A percentile compares a stretch with the other conserved stretches of the same genome.
Evolutionary conservation across 2,329 filamentous ascomycete species (phyloP).

Genomic region (Myotisia sp.): DNA sequence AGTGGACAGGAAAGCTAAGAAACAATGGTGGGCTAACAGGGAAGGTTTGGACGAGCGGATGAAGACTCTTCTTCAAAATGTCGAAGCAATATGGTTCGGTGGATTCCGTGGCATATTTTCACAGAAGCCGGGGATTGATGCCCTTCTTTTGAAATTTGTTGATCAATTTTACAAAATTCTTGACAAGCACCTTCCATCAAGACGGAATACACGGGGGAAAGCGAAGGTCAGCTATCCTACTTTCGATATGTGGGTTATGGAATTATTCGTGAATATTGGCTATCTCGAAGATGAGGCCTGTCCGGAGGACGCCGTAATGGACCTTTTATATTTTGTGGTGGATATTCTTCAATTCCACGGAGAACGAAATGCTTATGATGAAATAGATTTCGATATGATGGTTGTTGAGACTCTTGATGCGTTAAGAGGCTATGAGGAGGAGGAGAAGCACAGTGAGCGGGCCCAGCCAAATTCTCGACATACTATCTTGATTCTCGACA

Average conservation of each 20-base stretch:
- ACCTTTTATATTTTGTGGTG: conserved; percentile 88
- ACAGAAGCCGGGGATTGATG: conserved; percentile 47
- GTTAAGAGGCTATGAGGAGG: conserved; percentile 59
- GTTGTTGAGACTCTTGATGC: conserved; percentile 78
- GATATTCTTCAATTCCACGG: conserved; percentile 95
- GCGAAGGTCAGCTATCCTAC: conserved; percentile 38
- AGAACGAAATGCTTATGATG: conserved; percentile 90
- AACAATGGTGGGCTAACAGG: conserved; percentile 79
- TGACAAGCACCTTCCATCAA: conserved; percentile 72
- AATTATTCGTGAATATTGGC: conserved; percentile 77
- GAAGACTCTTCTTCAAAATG: conserved; percentile 62
- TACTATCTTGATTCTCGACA: conserved; percentile 81
- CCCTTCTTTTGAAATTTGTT: conserved; percentile 60
- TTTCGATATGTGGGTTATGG: conserved; percentile 56
- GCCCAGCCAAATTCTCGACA: conserved; percentile 36
- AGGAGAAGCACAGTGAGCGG: conserved; percentile 9
- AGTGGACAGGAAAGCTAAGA: conserved; percentile 58
- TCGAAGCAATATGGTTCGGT: conserved; percentile 88
- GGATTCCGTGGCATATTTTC: conserved; percentile 93
- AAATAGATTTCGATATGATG: conserved; percentile 90
- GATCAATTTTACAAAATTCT: conserved; percentile 64
- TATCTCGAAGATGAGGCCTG: conserved; percentile 57
- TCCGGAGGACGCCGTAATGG: conserved; percentile 77
- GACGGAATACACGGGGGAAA: conserved; percentile 46
- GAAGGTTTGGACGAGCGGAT: conserved; percentile 66